phyloP scores from a whole-genome alignment of 1,284 basidiomycete species.

The Ceratobasidium sp. region DNA sequence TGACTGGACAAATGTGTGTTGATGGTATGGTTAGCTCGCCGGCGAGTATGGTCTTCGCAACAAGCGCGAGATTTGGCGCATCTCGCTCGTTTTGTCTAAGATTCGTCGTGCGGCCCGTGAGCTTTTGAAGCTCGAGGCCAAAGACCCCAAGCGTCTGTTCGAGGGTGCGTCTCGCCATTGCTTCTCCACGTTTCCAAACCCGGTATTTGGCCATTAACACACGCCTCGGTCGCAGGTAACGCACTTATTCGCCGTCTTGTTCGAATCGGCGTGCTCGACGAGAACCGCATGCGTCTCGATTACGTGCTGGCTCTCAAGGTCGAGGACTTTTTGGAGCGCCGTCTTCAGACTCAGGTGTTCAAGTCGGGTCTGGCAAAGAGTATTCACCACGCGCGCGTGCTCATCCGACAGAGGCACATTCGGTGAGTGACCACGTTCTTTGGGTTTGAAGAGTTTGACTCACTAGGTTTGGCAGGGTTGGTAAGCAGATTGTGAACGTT shows the following conservation, averaged over 20 bases:
- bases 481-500: slow-evolving; percentile 99
- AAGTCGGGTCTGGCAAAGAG: slow-evolving; percentile 97
- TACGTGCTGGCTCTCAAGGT: slow-evolving; percentile 99
- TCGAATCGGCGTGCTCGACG: slow-evolving; percentile 99
- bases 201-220: neutral
- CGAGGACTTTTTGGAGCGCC: slow-evolving; percentile 99
- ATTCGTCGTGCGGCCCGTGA: slow-evolving; percentile 99
- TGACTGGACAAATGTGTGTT: neutral
- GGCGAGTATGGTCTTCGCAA: slow-evolving; percentile 99
- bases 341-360: slow-evolving; percentile 99
- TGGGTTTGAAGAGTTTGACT: neutral
- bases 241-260: slow-evolving; percentile 99
- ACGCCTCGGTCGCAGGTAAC: slow-evolving; percentile 65
- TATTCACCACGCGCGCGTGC: slow-evolving; percentile 97
- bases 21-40: slow-evolving; percentile 71
- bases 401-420: slow-evolving; percentile 97
- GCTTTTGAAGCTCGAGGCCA: slow-evolving; percentile 99
- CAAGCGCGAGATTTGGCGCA: slow-evolving; percentile 99
- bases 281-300: slow-evolving; percentile 98
- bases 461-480: slow-evolving; percentile 64
- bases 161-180: slow-evolving; percentile 60
- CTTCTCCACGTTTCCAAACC: neutral
- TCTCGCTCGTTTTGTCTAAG: slow-evolving; percentile 97
- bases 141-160: slow-evolving; percentile 99
- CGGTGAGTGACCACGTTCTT: slow-evolving; percentile 63